phyloP scores from a whole-genome alignment of 257 asterid genomes.

The Ehretia macrophylla region DNA sequence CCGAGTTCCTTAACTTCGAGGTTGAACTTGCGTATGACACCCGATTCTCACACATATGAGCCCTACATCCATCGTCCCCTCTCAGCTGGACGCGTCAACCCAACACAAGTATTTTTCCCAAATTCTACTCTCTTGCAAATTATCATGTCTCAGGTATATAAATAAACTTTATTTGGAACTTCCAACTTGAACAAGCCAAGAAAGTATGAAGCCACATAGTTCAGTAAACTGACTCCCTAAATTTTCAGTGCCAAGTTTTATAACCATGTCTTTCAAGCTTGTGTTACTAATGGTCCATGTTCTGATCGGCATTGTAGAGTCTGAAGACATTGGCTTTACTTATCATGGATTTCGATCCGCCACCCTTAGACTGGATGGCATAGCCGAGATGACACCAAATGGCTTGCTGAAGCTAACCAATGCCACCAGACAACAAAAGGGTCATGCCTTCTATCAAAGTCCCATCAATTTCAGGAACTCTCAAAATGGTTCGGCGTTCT shows the following conservation, averaged over 20 bases:
- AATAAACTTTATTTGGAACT: too few relatives aligned
- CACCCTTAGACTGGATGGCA: conserved; percentile 50
- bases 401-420: conserved; percentile 33
- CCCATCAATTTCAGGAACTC: conserved; percentile 16
- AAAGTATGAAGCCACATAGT: too few relatives aligned
- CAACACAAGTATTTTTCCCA: too few relatives aligned
- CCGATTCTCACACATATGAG: too few relatives aligned
- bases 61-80: too few relatives aligned
- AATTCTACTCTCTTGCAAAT: too few relatives aligned
- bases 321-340: conserved; percentile 25
- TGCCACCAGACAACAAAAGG: not conserved
- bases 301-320: conserved; percentile 6
- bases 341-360: conserved; percentile 47
- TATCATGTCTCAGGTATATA: too few relatives aligned
- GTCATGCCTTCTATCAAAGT: conserved; percentile 14
- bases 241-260: not conserved
- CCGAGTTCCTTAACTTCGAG: too few relatives aligned
- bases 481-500: conserved; percentile 4
- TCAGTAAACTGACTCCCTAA: too few relatives aligned
- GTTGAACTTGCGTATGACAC: too few relatives aligned
- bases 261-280: conserved; percentile 31
- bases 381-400: conserved; percentile 32
- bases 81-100: too few relatives aligned
- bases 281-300: conserved; percentile 5
- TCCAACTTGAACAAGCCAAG: too few relatives aligned